Percentiles rank a stretch among this genome's conserved stretches.
phyloP scores from a whole-genome alignment of 2,329 filamentous ascomycete species.

The Colletotrichum coccodes region DNA sequence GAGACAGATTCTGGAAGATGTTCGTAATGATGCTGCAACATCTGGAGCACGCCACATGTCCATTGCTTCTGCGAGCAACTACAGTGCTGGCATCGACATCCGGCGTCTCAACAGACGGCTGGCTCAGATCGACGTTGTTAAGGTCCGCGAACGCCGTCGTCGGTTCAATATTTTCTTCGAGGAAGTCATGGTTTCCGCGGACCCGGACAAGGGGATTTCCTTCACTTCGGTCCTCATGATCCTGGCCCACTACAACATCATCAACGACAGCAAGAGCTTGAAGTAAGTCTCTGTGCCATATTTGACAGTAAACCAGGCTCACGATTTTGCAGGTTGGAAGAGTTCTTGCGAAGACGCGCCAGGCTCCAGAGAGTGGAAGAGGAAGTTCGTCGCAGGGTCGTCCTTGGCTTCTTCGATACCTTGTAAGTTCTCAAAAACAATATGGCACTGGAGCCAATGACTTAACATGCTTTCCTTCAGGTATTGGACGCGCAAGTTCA shows the following conservation, averaged over 20 bases:
- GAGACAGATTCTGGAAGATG: conserved; percentile 85
- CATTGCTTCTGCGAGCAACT: conserved; percentile 61
- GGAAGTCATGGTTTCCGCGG: conserved; percentile 92
- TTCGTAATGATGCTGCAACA: conserved; percentile 62
- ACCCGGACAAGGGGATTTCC: conserved; percentile 87
- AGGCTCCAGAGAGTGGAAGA: conserved; percentile 94
- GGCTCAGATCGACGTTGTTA: conserved; percentile 75
- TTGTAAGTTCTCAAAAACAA: conserved; percentile 60
- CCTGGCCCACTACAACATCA: conserved; percentile 97
- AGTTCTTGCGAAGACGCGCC: conserved; percentile 90
- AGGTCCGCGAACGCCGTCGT: conserved; percentile 79
- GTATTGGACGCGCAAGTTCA: conserved; percentile 87
- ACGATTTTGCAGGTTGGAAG: conserved; percentile 75
- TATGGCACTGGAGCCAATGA: conserved; percentile 32
- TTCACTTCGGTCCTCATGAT: conserved; percentile 96
- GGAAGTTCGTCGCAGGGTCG: conserved; percentile 88
- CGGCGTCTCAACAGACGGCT: conserved; percentile 80
- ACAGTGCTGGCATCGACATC: conserved; percentile 74
- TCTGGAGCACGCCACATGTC: conserved; percentile 60
- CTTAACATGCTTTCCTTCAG: conserved; percentile 45
- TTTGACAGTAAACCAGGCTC: neutral
- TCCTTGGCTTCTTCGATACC: conserved; percentile 96
- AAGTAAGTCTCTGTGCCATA: conserved; percentile 60
- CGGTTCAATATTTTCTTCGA: conserved; percentile 97
- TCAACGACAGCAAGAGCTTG: conserved; percentile 96